A percentile compares a stretch with the other conserved stretches of the same genome.
Conservation (phyloP, 495 filamentous ascomycete species). For the Penicillium crystallinum region DNA sequence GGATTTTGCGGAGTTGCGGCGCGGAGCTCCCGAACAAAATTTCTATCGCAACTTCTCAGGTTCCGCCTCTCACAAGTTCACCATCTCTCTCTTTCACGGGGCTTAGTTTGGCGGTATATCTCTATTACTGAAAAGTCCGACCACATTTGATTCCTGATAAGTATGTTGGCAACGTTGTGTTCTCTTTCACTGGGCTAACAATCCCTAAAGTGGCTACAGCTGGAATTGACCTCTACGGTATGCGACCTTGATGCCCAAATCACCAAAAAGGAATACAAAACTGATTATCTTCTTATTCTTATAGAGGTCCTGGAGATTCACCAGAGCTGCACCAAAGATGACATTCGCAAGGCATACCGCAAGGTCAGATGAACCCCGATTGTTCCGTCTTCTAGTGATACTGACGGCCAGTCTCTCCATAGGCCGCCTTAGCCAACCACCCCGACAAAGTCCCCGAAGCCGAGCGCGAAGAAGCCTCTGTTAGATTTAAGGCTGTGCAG, state of each 20-base stretch:
- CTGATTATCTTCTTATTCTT: conserved; percentile 13
- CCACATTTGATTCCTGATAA: neutral
- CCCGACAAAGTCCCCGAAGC: conserved; percentile 93
- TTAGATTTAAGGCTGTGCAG: conserved; percentile 83
- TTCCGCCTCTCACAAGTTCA: conserved; percentile 5
- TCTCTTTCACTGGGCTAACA: conserved; percentile 12
- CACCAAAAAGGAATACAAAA: neutral
- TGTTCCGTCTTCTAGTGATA: neutral
- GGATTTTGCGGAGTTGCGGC: conserved; percentile 25
- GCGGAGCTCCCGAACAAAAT: conserved; percentile 24
- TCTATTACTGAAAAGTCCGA: neutral
- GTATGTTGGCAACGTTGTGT: neutral
- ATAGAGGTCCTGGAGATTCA: conserved; percentile 73
- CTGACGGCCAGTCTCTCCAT: conserved; percentile 10
- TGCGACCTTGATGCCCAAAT: neutral
- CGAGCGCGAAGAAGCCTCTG: conserved; percentile 75
- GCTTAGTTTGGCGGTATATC: neutral
- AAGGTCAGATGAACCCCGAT: conserved; percentile 54
- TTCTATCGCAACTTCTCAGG: conserved; percentile 16
- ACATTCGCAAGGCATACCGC: conserved; percentile 96
- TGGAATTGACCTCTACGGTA: conserved; percentile 47
- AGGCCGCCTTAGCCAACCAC: conserved; percentile 85
- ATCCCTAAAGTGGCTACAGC: conserved; percentile 31
- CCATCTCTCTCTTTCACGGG: neutral
- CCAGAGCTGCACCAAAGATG: conserved; percentile 64